Percentiles rank a stretch among this genome's conserved stretches.
phyloP scores from a whole-genome alignment of 2,329 filamentous ascomycete species.

The Venturia oleaginea region DNA sequence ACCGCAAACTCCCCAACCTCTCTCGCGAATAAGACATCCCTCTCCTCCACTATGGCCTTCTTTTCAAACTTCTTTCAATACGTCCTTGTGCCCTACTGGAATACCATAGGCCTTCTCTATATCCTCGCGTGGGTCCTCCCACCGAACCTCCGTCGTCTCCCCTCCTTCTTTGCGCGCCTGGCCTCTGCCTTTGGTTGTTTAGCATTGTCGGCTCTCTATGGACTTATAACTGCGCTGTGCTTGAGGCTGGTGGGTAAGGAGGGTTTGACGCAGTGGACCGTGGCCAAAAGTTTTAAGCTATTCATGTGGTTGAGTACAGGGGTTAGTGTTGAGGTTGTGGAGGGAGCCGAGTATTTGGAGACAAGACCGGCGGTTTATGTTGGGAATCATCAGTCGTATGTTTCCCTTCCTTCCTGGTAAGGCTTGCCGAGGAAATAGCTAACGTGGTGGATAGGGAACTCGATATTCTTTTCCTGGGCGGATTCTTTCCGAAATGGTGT shows the following conservation, averaged over 20 bases:
- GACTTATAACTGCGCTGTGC: slow-evolving; percentile 3
- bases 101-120: slow-evolving; percentile 2
- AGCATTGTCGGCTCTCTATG: slow-evolving; percentile 10
- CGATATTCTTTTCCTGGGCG: slow-evolving; percentile 83
- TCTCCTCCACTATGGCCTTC: neutral
- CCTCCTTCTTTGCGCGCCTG: slow-evolving; percentile 13
- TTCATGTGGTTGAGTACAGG: slow-evolving; percentile 67
- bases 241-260: slow-evolving; percentile 38
- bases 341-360: slow-evolving; percentile 26
- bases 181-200: slow-evolving; percentile 12
- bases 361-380: slow-evolving; percentile 77
- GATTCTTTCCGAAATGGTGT: slow-evolving; percentile 84
- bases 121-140: slow-evolving; percentile 5
- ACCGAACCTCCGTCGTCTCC: neutral
- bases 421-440: neutral
- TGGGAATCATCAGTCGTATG: slow-evolving; percentile 79
- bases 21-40: neutral
- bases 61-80: slow-evolving; percentile 4
- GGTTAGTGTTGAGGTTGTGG: slow-evolving; percentile 65
- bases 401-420: slow-evolving; percentile 13
- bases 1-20: neutral
- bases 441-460: slow-evolving; percentile 50
- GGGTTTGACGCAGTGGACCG: slow-evolving; percentile 77
- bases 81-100: neutral
- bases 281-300: slow-evolving; percentile 70